These are phyloP conservation scores for Peltaster fructicola DNA, from an alignment of 2,329 filamentous ascomycete genomes.

Conservation along the genomic window DNA sequence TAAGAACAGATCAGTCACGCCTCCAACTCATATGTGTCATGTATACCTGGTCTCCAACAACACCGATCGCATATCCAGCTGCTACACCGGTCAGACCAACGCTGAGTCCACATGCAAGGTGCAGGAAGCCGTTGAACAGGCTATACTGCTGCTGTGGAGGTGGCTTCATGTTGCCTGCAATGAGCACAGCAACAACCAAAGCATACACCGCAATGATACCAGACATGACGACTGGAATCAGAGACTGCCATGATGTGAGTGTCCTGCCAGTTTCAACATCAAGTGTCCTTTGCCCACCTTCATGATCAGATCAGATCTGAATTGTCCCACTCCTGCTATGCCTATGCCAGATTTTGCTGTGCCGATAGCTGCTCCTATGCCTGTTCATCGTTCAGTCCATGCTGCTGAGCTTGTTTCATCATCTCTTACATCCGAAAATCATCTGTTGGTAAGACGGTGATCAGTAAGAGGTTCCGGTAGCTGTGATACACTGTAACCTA, in stretches of 20 bases:
- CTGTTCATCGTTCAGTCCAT: slow-evolving; percentile 23
- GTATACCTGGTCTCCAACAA: slow-evolving; percentile 74
- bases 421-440: slow-evolving; percentile 59
- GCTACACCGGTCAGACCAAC: slow-evolving; percentile 86
- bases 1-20: slow-evolving; percentile 10
- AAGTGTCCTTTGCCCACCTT: slow-evolving; percentile 40
- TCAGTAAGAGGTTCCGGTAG: neutral
- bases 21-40: neutral
- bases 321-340: slow-evolving; percentile 70
- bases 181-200: slow-evolving; percentile 89
- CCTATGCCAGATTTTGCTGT: slow-evolving; percentile 80
- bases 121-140: slow-evolving; percentile 84
- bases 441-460: slow-evolving; percentile 29
- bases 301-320: slow-evolving; percentile 77
- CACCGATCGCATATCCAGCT: slow-evolving; percentile 88
- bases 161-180: slow-evolving; percentile 72
- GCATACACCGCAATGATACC: slow-evolving; percentile 98
- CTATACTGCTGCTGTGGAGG: slow-evolving; percentile 53
- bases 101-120: slow-evolving; percentile 74
- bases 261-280: slow-evolving; percentile 5
- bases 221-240: slow-evolving; percentile 91
- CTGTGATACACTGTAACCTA: slow-evolving; percentile 15
- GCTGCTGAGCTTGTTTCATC: slow-evolving; percentile 9
- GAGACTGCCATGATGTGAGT: slow-evolving; percentile 36
- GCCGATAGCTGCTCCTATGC: slow-evolving; percentile 63